A percentile compares a stretch with the other conserved stretches of the same genome.
Evolutionary conservation across 192 early-diverging fungal genomes (phyloP).

Genomic region (Podila epigama): DNA sequence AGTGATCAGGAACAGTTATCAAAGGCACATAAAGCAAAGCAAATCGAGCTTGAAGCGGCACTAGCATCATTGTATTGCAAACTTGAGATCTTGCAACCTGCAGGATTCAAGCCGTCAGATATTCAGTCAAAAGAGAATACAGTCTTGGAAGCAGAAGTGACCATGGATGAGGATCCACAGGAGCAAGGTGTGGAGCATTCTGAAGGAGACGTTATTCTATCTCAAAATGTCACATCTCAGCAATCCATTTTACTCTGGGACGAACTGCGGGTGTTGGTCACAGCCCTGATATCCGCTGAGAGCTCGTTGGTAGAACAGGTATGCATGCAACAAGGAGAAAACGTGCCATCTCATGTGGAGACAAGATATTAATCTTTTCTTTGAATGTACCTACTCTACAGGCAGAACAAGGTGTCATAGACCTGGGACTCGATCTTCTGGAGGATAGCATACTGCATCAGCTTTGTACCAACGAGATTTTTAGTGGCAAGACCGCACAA

Average conservation of each 20-base stretch:
- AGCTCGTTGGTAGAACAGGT: neutral
- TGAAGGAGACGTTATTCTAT: conserved; percentile 17
- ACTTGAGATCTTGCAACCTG: conserved; percentile 21
- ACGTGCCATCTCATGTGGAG: neutral
- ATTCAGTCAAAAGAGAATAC: no score
- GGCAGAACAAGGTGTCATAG: conserved; percentile 2
- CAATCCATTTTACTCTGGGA: conserved; percentile 23
- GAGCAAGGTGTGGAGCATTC: no score
- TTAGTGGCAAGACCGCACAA: neutral
- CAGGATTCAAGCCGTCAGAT: conserved; percentile 21
- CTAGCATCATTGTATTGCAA: conserved; percentile 11
- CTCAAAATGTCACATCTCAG: conserved; percentile 19
- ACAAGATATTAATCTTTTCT: neutral
- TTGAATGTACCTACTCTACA: neutral
- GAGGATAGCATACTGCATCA: conserved; percentile 23
- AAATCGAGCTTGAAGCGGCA: neutral
- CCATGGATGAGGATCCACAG: neutral
- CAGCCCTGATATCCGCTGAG: neutral
- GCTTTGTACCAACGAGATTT: conserved; percentile 24
- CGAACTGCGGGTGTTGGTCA: conserved; percentile 10
- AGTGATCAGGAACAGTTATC: neutral
- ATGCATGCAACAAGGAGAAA: no score
- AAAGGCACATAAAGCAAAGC: neutral
- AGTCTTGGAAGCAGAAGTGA: neutral
- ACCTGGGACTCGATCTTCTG: conserved; percentile 13